phyloP scores from a whole-genome alignment of 1,284 basidiomycete genomes.

The Irpex rosettiformis region DNA sequence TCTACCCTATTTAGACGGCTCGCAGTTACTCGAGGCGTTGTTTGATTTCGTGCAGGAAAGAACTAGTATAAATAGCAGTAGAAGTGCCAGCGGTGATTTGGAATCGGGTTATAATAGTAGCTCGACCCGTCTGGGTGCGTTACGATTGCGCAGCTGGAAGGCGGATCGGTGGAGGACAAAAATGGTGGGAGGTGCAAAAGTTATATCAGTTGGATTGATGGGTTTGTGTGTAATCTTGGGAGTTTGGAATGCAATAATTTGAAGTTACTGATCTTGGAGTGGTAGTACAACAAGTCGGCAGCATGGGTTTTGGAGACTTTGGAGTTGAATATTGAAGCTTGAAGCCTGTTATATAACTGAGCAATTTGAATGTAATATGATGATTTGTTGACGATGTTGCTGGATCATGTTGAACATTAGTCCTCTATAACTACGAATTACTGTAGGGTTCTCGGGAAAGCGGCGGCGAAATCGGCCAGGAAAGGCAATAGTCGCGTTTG shows the following conservation, averaged over 20 bases:
- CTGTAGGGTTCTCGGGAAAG: too few species aligned
- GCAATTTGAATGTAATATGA: too few species aligned
- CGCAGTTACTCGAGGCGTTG: constrained; percentile 41
- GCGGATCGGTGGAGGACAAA: not conserved
- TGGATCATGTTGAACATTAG: too few species aligned
- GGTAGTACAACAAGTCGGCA: too few species aligned
- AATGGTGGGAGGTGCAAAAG: not conserved
- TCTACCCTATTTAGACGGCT: constrained; percentile 59
- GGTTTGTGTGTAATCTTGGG: not conserved
- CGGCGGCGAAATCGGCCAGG: too few species aligned
- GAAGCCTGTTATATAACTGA: too few species aligned
- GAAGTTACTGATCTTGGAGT: too few species aligned
- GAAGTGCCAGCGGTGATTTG: not conserved
- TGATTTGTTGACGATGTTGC: too few species aligned
- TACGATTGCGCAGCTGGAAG: not conserved
- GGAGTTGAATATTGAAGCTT: too few species aligned
- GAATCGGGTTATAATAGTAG: not conserved
- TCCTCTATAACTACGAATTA: too few species aligned
- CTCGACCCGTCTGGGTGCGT: not conserved
- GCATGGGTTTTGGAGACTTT: too few species aligned
- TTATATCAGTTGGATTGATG: not conserved
- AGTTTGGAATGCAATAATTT: not conserved
- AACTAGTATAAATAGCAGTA: not conserved
- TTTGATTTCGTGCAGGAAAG: constrained; percentile 23
- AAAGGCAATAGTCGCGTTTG: constrained; percentile 1